Percentiles rank a stretch among this genome's conserved stretches.
Evolutionary conservation across 2,329 filamentous ascomycete species (phyloP).

Genomic region (Pseudogymnoascus sp.): DNA sequence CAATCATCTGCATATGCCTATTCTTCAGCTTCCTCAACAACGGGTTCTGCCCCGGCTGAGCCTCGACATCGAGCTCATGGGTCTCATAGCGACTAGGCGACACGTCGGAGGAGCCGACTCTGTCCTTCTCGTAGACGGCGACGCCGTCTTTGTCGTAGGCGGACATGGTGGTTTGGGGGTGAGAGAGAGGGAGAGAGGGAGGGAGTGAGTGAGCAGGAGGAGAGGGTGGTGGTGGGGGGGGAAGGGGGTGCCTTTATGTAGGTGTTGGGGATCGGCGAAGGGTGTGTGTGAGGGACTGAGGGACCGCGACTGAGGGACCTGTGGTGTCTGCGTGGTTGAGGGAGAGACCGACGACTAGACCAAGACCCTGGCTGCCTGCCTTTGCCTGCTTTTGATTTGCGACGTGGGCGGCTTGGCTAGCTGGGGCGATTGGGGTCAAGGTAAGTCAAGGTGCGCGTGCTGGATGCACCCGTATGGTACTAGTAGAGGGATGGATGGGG

Average conservation of each 20-base stretch:
- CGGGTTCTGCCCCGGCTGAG: constrained; percentile 21
- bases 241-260: not conserved
- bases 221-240: not conserved
- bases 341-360: too few species aligned
- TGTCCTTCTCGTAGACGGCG: constrained; percentile 1
- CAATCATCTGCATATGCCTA: constrained; percentile 44
- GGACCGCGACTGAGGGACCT: too few species aligned
- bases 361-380: not conserved
- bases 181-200: not conserved
- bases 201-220: not conserved
- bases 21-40: constrained; percentile 34
- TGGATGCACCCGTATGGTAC: not conserved
- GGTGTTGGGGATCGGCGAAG: not conserved
- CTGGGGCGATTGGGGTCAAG: not conserved
- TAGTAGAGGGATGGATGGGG: not conserved
- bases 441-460: not conserved
- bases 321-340: not conserved
- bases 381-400: not conserved
- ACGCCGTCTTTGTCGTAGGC: not conserved
- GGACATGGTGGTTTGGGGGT: not conserved
- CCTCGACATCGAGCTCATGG: not conserved
- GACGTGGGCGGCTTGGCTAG: not conserved
- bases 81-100: not conserved
- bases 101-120: not conserved
- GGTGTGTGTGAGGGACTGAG: not conserved